Base-by-base conservation (phyloP, 257 asterid genomes). In the Solanum chaucha region DNA sequence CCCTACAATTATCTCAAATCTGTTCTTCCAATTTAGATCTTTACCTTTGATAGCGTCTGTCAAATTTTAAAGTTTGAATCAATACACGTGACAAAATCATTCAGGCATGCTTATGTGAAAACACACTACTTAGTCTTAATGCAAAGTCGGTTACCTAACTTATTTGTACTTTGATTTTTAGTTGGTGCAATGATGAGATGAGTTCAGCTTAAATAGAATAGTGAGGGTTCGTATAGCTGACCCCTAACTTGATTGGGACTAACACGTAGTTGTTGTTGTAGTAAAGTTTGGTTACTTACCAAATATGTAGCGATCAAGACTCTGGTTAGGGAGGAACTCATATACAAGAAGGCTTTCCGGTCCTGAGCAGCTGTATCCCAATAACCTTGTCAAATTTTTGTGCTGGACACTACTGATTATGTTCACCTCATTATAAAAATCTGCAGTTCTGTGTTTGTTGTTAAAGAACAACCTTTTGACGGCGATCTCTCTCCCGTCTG, bases 11-110 rank as follows among this genome's bases (percentile, higher is more conserved):
- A 92, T 89, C 83, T 88, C 88, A 35, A 90, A 89, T 87, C 94
- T 88, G 78, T 89, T 92, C 90, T 88, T 93, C 93, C 94, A 92
- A 80, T 86, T 89, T 5, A 92, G 89, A 67, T 87, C 81, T 83
- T 87, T 90, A n/a, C 92, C 94, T 80, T 67, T 87, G 58, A 13
- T 86, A 36, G 88, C 26, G 81, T 92, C 94, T 92, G 92, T 55
- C 38, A 68, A 41, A 55, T 20, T 14, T n/a, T 19, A 80, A 71
- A 17, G 17, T 73, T 70, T 14, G 77, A 70, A 30, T 70, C 77
- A 32, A 32, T 9, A 20, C 6, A 32, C 34, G n/a, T 12, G 36
- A 51, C 61, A 14, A 41, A 41, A 14, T 48, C 8, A 48, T 48
- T 48, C 14, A 1, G 59, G 14, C 46, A 10, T 48, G 59, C 8